phyloP scores from a whole-genome alignment of 176 grass and related monocot species.

The Thalia dealbata region DNA sequence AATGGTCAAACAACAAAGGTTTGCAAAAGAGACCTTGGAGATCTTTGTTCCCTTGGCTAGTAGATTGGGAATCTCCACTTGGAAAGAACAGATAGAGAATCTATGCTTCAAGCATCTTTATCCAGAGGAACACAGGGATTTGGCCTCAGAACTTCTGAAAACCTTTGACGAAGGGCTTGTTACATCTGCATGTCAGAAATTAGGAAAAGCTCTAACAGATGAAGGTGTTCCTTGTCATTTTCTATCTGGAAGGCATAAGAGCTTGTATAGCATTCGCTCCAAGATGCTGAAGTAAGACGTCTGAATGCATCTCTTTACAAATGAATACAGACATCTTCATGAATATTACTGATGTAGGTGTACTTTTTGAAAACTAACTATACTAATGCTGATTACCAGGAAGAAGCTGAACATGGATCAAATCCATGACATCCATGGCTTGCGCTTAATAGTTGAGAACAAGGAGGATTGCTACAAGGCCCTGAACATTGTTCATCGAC shows the following conservation, averaged over 20 bases:
- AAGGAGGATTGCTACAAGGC: slow-evolving; percentile 45
- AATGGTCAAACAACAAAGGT: slow-evolving; percentile 38
- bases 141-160: slow-evolving; percentile 8
- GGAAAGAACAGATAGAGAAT: slow-evolving; percentile 57
- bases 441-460: slow-evolving; percentile 37
- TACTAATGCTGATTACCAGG: background rate
- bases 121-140: slow-evolving; percentile 39
- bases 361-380: background rate
- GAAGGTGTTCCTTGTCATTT: slow-evolving; percentile 14
- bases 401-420: slow-evolving; percentile 25
- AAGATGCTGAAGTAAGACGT: slow-evolving; percentile 35
- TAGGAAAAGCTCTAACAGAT: slow-evolving; percentile 17
- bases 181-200: slow-evolving; percentile 1
- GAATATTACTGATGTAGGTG: background rate
- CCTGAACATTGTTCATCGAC: slow-evolving; percentile 34
- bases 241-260: slow-evolving; percentile 39
- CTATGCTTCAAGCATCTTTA: slow-evolving; percentile 48
- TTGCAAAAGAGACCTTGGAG: slow-evolving; percentile 50
- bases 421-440: slow-evolving; percentile 48
- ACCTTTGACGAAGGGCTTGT: slow-evolving; percentile 19
- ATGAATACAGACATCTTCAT: background rate
- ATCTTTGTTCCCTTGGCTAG: slow-evolving; percentile 63
- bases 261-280: slow-evolving; percentile 38
- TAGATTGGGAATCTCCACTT: slow-evolving; percentile 53
- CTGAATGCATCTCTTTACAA: background rate